These are phyloP conservation scores for Fusarium subtropicale DNA, from an alignment of 2,329 filamentous ascomycete genomes.

Conservation along the genomic window DNA sequence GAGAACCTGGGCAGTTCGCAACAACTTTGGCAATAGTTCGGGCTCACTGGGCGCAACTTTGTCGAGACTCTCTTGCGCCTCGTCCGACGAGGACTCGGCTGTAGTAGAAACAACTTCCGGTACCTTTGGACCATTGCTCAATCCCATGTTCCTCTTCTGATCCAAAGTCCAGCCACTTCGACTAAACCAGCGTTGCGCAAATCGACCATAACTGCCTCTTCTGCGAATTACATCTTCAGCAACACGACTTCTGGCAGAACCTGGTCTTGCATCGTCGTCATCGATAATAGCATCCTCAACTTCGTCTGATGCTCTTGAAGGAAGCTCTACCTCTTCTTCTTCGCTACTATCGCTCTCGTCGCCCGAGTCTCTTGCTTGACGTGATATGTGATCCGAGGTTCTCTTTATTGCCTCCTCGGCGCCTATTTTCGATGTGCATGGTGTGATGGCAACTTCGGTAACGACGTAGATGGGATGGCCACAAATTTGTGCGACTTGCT, in stretches of 20 bases:
- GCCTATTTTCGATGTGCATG: conserved; percentile 79
- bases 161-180: conserved; percentile 82
- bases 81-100: conserved; percentile 29
- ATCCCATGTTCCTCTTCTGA: conserved; percentile 74
- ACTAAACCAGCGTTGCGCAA: conserved; percentile 93
- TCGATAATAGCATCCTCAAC: conserved; percentile 56
- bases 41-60: conserved; percentile 48
- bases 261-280: conserved; percentile 50
- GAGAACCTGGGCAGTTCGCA: conserved; percentile 85
- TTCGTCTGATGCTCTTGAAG: conserved; percentile 54
- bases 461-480: conserved; percentile 87
- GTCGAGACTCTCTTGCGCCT: conserved; percentile 53
- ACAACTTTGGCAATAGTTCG: conserved; percentile 80
- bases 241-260: conserved; percentile 69
- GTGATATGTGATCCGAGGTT: conserved; percentile 61
- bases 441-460: conserved; percentile 91
- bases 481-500: conserved; percentile 88
- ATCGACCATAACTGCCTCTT: conserved; percentile 86
- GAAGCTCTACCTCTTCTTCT: conserved; percentile 60
- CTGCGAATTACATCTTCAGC: conserved; percentile 89
- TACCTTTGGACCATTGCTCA: conserved; percentile 61
- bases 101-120: conserved; percentile 29
- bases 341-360: conserved; percentile 61
- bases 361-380: conserved; percentile 54
- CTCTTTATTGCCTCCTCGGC: conserved; percentile 77